phyloP scores from a whole-genome alignment of 2,329 filamentous ascomycete species.

The Coccinonectria pachysandricola region DNA sequence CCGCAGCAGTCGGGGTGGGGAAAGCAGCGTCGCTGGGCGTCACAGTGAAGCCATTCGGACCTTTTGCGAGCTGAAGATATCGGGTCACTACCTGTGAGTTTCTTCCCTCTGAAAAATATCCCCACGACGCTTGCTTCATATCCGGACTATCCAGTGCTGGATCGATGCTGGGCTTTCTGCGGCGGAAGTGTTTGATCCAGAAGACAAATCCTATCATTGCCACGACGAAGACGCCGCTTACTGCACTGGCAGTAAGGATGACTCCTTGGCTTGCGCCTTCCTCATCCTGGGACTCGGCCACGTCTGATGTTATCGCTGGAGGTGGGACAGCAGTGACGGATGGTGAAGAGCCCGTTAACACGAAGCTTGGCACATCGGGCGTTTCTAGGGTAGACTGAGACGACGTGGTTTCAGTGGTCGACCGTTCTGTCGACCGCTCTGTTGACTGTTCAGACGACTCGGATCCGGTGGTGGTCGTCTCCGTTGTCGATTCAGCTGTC shows the following conservation, averaged over 20 bases:
- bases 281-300: too few species aligned
- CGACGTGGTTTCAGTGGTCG: too few species aligned
- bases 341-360: too few species aligned
- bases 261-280: too few species aligned
- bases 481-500: slow-evolving; percentile 1
- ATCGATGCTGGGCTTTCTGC: slow-evolving; percentile 5
- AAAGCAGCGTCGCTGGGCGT: slow-evolving; percentile 15
- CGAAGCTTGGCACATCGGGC: too few species aligned
- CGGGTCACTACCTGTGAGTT: slow-evolving; percentile 8
- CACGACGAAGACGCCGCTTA: too few species aligned
- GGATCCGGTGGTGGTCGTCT: slow-evolving; percentile 1
- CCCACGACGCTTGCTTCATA: slow-evolving; percentile 10
- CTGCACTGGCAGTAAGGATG: too few species aligned
- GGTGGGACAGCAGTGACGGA: too few species aligned
- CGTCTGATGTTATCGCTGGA: too few species aligned
- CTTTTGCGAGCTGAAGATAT: slow-evolving; percentile 12
- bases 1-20: slow-evolving; percentile 4
- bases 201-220: too few species aligned
- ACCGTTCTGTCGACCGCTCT: background rate
- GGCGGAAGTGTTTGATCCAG: slow-evolving; percentile 18
- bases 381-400: too few species aligned
- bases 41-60: slow-evolving; percentile 15
- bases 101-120: slow-evolving; percentile 10
- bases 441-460: slow-evolving; percentile 5
- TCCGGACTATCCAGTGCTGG: slow-evolving; percentile 1